These are phyloP conservation scores for Pseudocercospora fuligena DNA, from an alignment of 2,329 filamentous ascomycete genomes.

Conservation along the genomic window DNA sequence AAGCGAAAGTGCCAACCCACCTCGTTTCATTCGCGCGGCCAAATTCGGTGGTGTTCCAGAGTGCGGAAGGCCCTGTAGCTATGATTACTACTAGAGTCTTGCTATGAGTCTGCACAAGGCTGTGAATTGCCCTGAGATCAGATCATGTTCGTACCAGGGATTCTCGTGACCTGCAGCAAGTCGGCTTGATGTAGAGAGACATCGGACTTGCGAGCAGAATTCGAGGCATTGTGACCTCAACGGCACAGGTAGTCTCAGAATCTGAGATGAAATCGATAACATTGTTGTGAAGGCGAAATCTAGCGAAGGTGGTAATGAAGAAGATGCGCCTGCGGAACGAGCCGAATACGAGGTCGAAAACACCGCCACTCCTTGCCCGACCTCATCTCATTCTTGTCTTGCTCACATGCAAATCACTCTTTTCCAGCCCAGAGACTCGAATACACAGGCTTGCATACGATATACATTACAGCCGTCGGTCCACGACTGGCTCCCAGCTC, in stretches of 20 bases:
- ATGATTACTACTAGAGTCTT: not conserved
- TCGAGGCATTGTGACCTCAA: conserved; percentile 15
- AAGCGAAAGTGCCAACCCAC: conserved; percentile 18
- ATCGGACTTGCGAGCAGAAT: conserved; percentile 16
- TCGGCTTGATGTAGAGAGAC: conserved; percentile 60
- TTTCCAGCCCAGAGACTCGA: not conserved
- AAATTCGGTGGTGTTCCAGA: conserved; percentile 66
- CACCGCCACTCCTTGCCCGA: not conserved
- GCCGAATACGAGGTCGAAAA: not conserved
- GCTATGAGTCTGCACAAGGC: not conserved
- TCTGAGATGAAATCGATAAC: conserved; percentile 6
- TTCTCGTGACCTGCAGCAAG: conserved; percentile 74
- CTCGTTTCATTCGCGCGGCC: conserved; percentile 73
- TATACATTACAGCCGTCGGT: not conserved
- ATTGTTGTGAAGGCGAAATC: conserved; percentile 8
- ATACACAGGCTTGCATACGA: not conserved
- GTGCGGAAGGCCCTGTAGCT: conserved; percentile 75
- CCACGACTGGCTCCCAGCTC: not conserved
- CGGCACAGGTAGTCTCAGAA: conserved; percentile 19
- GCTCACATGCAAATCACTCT: not conserved
- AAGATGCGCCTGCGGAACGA: not conserved
- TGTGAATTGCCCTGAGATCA: not conserved
- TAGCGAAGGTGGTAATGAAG: not conserved
- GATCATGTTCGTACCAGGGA: conserved; percentile 66
- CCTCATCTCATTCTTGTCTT: not conserved